Evolutionary conservation across 192 early-diverging fungal genomes (phyloP).

Genomic region (Funneliformis mosseae): DNA sequence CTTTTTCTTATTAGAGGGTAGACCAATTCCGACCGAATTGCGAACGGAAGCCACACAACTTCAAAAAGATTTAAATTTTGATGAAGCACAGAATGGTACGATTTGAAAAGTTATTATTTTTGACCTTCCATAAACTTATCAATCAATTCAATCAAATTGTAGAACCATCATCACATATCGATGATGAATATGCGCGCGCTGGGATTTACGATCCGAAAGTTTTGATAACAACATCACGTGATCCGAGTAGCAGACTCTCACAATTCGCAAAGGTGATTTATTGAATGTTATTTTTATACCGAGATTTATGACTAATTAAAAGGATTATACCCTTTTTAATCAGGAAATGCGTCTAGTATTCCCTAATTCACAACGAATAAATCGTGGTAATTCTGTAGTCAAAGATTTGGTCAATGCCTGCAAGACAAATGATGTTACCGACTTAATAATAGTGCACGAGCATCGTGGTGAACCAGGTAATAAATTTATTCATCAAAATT

Average conservation of each 20-base stretch:
- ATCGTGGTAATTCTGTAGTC: slow-evolving; percentile 95
- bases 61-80: slow-evolving; percentile 80
- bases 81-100: slow-evolving; percentile 83
- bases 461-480: slow-evolving; percentile 90
- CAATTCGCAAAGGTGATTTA: slow-evolving; percentile 85
- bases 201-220: slow-evolving; percentile 95
- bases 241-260: slow-evolving; percentile 87
- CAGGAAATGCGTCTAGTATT: slow-evolving; percentile 91
- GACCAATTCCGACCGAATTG: slow-evolving; percentile 85
- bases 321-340: not conserved
- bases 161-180: slow-evolving; percentile 79
- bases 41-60: slow-evolving; percentile 73
- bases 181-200: slow-evolving; percentile 96
- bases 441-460: slow-evolving; percentile 95
- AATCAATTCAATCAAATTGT: not conserved
- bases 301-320: not conserved
- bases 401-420: slow-evolving; percentile 97
- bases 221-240: slow-evolving; percentile 94
- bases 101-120: not conserved
- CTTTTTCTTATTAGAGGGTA: slow-evolving; percentile 66
- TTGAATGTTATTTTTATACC: not conserved
- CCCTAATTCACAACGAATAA: slow-evolving; percentile 96
- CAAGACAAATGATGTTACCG: slow-evolving; percentile 90
- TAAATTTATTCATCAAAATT: not conserved
- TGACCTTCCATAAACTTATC: not conserved